Conservation (phyloP, 192 early-diverging fungal species). For the Pilobolus umbonatus region DNA sequence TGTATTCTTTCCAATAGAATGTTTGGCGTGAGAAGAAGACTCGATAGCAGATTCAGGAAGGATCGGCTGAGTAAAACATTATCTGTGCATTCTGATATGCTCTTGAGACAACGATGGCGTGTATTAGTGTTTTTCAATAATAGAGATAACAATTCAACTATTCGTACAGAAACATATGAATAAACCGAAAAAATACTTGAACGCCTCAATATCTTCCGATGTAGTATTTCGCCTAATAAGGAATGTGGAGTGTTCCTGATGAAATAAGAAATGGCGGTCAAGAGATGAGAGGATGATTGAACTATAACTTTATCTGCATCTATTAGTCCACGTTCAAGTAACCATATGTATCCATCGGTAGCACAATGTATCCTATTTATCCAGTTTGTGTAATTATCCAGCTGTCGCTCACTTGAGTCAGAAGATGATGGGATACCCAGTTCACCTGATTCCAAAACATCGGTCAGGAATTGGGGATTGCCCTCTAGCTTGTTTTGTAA, state of each 20-base stretch:
- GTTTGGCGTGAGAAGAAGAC: too few species aligned
- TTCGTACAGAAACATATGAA: background rate
- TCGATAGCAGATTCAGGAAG: too few species aligned
- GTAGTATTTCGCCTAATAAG: background rate
- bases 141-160: background rate
- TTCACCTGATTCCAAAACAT: background rate
- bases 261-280: background rate
- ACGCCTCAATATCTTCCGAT: background rate
- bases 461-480: conserved; percentile 2
- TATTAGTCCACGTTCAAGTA: conserved; percentile 25
- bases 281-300: background rate
- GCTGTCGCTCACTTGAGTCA: background rate
- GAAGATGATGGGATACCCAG: background rate
- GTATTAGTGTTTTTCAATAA: background rate
- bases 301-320: background rate
- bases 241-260: background rate
- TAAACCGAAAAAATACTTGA: conserved; percentile 3
- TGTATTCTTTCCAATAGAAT: conserved; percentile 4
- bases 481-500: background rate
- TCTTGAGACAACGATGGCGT: background rate
- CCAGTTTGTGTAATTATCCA: conserved; percentile 18
- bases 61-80: too few species aligned
- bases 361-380: conserved; percentile 18
- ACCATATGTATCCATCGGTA: conserved; percentile 35
- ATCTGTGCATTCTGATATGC: too few species aligned